These are phyloP conservation scores for Ogataea philodendri DNA, from an alignment of 805 yeast genomes.

Conservation along the genomic window DNA sequence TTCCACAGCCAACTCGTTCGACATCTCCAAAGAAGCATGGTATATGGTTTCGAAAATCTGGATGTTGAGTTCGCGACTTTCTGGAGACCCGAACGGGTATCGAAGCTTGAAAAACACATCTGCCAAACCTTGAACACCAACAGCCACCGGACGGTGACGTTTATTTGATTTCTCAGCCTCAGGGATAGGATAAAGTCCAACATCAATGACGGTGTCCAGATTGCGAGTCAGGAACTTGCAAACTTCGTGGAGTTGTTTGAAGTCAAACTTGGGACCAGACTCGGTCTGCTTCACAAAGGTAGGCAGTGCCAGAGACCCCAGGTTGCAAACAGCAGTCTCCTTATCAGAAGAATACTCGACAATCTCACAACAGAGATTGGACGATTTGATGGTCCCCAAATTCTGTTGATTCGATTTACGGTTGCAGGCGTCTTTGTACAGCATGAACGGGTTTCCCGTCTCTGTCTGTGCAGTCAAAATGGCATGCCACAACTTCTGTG, in stretches of 20 bases:
- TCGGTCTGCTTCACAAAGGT: conserved; percentile 52
- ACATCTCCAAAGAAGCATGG: conserved; percentile 88
- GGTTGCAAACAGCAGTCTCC: conserved; percentile 93
- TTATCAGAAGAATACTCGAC: conserved; percentile 89
- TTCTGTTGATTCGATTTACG: conserved; percentile 85
- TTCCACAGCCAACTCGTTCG: conserved; percentile 71
- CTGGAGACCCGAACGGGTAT: conserved; percentile 80
- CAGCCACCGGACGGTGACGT: conserved; percentile 89
- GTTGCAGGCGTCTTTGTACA: conserved; percentile 92
- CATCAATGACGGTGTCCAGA: conserved; percentile 79
- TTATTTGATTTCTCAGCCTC: conserved; percentile 74
- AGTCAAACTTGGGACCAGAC: conserved; percentile 57
- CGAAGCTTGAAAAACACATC: conserved; percentile 80
- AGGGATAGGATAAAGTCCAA: conserved; percentile 78
- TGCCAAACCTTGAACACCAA: conserved; percentile 97
- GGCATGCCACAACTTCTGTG: conserved; percentile 89
- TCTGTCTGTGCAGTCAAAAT: conserved; percentile 91
- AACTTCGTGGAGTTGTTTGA: conserved; percentile 68
- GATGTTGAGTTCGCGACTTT: conserved; percentile 71
- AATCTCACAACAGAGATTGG: conserved; percentile 92
- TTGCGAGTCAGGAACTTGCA: conserved; percentile 77
- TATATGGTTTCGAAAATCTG: conserved; percentile 94
- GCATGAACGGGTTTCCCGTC: conserved; percentile 94
- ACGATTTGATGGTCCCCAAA: conserved; percentile 87
- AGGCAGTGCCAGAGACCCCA: conserved; percentile 89